Base-by-base conservation (phyloP, 1,139 yeast genomes). In the Suhomyces bribrorum region DNA sequence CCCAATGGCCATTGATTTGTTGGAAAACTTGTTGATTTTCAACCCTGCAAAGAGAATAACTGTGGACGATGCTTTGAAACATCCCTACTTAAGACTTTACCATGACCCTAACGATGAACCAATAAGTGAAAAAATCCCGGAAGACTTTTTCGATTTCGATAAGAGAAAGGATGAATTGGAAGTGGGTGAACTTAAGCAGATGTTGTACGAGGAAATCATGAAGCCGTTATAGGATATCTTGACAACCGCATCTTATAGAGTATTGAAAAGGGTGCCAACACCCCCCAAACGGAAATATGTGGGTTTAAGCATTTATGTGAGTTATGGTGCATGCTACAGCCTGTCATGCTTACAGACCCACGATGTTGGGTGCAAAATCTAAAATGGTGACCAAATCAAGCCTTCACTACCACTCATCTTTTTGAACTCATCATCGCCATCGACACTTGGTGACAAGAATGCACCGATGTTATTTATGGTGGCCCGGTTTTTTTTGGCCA, bases 51-150 rank as follows among this genome's bases (percentile, higher is more conserved):
- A 82, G 52, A 71, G 98, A 48, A 78, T 88, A 44, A 79, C 86
- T 1, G 96, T 87, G 3, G 84, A 79, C 31, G 84, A 86, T 48
- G 96, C 96, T 0, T 69, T 90, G 37, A 66, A 69, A 40, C 97
- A 92, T 58, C 95, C 95, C 1, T 92, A 89, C 61, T 68, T 92
- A 43, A 69, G 70, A 35, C 70, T 81, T 12, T 92, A 89, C 61
- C 95, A 90, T 59, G 95, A 86, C 50, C 83, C 87, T 0, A 73
- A 71, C 34, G 96, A 89, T 49, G 97, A 90, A 57, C 96, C 96
- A 0, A 67, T 66, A 3, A 87, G 92, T 2, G 69, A 73, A 12
- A 84, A 86, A 4, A 81, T 90, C 28, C 85, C 92, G 1, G 78
- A 77, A 24, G 81, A 80, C 42, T 87, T 89, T 57, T 90, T 92